Evolutionary conservation across 2,329 filamentous ascomycete species (phyloP), one percentile per base, ranked within the genome.

Genomic region (Aspergillus hiratsukae): DNA sequence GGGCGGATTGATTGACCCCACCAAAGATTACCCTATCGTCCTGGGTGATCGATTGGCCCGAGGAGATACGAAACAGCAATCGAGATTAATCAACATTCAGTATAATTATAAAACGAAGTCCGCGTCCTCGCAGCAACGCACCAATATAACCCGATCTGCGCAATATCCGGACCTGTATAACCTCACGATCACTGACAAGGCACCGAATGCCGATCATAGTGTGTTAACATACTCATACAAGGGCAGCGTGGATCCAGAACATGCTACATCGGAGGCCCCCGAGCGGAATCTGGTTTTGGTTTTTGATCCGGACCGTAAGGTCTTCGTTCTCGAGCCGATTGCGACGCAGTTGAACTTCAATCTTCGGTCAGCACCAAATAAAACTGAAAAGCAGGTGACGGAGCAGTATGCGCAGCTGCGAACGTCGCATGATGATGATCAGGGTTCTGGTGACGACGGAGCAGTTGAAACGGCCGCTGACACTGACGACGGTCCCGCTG

Each of bases 341-440:
- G 85, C 90, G 69, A 88, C 87, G n/a, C 86, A 87, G 41, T 88
- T 96, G 74, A 87, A 90, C 67, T 92, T 96, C 87, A 97, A 96
- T 72, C 76, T 96, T 53, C 85, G 83, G 52, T 84, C 82, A 54
- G 85, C 85, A 14, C 89, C 88, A 2, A 83, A 80, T 61, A 87
- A 87, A 65, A 77, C 80, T 53, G 84, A 90, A 53, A 82, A 83
- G 29, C 84, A 81, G 65, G 78, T 95, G 43, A 81, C 83, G 49
- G 81, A 84, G 51, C 81, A 87, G 66, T 86, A 90, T 68, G 80
- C 85, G 9, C 89, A 90, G 58, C 80, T 94, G 40, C 78, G 75
- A 28, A 71, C 70, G 23, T 53, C 72, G 7, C 68, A 69, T 35
- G 69, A 69, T 31, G 70, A 75, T n/a, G 73, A 76, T 28, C 67